Evolutionary conservation across 164 flowering plant species (phyloP).

Genomic region (Stephania yunnanensis): DNA sequence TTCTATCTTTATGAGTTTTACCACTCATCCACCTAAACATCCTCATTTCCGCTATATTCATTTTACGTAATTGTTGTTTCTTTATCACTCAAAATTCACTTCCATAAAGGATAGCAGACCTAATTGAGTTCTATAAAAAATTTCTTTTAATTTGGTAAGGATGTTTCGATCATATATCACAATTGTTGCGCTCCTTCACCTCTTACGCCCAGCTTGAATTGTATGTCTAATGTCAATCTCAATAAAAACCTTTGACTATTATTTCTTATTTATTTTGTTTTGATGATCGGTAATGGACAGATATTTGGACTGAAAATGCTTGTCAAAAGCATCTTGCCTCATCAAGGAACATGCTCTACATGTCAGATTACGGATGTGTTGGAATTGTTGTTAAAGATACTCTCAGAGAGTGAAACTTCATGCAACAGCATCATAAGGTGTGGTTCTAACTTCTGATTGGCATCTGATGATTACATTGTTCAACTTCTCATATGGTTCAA

Average conservation of each 20-base stretch:
- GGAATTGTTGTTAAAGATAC: conserved; percentile 42
- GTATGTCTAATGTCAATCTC: no score
- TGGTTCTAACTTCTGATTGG: conserved; percentile 2
- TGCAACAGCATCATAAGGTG: conserved; percentile 39
- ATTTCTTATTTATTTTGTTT: background rate
- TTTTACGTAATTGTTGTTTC: no score
- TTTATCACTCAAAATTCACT: no score
- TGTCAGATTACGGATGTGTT: conserved; percentile 38
- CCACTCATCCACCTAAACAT: no score
- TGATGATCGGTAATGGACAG: conserved; percentile 34
- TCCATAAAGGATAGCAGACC: no score
- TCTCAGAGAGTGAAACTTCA: conserved; percentile 32
- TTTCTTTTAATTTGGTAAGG: no score
- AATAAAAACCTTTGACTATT: background rate
- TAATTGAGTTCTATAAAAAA: no score
- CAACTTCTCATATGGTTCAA: background rate
- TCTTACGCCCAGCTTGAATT: no score
- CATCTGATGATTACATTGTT: background rate
- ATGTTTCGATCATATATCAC: no score
- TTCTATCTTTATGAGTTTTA: no score
- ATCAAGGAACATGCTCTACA: conserved; percentile 33
- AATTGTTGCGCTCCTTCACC: no score
- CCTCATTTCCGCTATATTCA: no score
- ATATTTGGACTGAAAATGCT: conserved; percentile 77
- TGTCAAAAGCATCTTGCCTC: conserved; percentile 67